phyloP scores from a whole-genome alignment of 139 green algal genomes.

The Coelastrella sp. region DNA sequence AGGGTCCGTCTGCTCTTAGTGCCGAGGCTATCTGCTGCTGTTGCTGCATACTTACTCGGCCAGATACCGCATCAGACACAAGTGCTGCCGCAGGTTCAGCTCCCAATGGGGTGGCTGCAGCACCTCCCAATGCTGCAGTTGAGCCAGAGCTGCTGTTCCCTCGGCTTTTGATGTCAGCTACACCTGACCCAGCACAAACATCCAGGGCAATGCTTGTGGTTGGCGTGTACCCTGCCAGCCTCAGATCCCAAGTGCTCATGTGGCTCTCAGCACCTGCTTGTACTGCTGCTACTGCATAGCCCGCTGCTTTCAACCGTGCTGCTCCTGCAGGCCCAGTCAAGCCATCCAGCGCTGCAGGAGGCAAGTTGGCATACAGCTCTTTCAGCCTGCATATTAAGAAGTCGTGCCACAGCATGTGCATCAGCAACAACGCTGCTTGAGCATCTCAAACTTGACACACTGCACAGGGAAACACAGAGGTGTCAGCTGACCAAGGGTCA shows the following conservation, averaged over 20 bases:
- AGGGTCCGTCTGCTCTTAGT: neutral
- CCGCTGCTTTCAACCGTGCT: neutral
- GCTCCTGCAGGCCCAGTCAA: slow-evolving; percentile 21
- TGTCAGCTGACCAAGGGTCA: too few species aligned
- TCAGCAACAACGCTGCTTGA: neutral
- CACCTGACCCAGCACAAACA: too few species aligned
- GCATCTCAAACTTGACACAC: neutral
- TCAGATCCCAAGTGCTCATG: slow-evolving; percentile 21
- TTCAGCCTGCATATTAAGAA: neutral
- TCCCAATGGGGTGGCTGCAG: too few species aligned
- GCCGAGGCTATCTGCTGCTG: neutral
- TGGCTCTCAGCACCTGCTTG: slow-evolving; percentile 10
- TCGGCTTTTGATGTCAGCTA: too few species aligned
- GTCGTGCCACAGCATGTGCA: neutral
- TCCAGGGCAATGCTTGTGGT: too few species aligned
- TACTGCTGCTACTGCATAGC: slow-evolving; percentile 29
- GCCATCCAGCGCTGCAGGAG: neutral
- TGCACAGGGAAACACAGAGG: too few species aligned
- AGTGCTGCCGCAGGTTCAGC: too few species aligned
- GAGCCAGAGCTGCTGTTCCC: neutral
- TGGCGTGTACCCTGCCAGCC: slow-evolving; percentile 1
- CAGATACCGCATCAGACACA: neutral
- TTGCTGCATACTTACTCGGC: neutral
- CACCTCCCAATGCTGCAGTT: neutral
- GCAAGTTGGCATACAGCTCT: neutral